Base-by-base conservation (phyloP, 176 grass and related monocot genomes). In the Eleusine indica region DNA sequence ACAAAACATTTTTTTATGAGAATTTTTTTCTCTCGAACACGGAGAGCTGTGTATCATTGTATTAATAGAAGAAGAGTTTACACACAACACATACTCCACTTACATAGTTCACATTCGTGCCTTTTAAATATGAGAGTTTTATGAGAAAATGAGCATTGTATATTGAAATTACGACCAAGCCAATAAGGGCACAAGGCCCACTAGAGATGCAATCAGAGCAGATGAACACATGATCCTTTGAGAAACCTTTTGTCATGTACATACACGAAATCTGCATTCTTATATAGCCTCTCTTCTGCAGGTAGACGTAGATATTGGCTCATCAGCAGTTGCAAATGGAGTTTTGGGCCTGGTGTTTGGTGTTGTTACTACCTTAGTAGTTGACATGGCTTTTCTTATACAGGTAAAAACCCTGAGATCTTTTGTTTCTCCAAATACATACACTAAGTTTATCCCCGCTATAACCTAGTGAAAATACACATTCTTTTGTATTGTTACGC, bases 361-460 rank as follows among this genome's bases (percentile, higher is more conserved):
- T 73, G 96, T 91, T 52, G 82, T 96, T 77, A 96, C 96, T 28
- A 94, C 85, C 13, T 81, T 99, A 73, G 83, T 94, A 30, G 93
- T 99, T 58, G 96, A 99, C 39, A 99, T 99, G 85, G 96, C 96
- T 74, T 99, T 99, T 84, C 96, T 99, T 79, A 84, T 99, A 77
- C 96, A 99, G 93, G 96, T 96, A 92, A 77, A 77, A n/a, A 56
- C 74, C 51, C 2, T 18, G 11, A 52, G 25, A 29, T 70, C 48
- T 69, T 17, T 69, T 49, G 2, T 70, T 30, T 39, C 13, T 70
- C 7, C 3, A 70, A 9, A 16, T 3, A 38, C 28, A 35, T 47
- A 43, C 12, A 47, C 67, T 28, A 76, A 75, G 35, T 86, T 7
- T 41, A 67, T 30, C 4, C 11, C 61, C 12, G 5, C 13, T 0